Base-by-base conservation (phyloP, 2,329 filamentous ascomycete species). In the Apiospora arundinis region DNA sequence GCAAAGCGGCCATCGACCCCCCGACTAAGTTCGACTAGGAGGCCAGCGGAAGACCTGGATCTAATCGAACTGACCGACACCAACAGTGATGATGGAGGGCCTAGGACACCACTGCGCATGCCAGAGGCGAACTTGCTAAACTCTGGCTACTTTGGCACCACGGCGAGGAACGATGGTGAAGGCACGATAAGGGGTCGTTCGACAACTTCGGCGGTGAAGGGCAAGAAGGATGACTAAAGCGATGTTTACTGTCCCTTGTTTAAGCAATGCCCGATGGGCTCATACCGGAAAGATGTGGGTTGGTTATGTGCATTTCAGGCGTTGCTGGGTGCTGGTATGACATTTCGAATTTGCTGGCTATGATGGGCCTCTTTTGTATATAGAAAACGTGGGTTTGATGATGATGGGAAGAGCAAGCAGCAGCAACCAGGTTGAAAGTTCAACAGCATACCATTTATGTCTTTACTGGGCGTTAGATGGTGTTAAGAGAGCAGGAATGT, bases 1-100 rank as follows among this genome's bases (percentile, higher is more conserved):
- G 85, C 88, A 7, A 92, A 91, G 77, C 86, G 88, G 5, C 86
- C 87, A 0, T 81, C 82, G 25, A 88, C 87, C n/a, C 87, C 87
- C 1, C 81, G 83, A 37, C 73, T 84, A n/a, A 83, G 83, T 25
- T 77, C 81, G 72, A 77, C 80, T 75, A 75, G 78, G 76, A 85
- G 79, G 76, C 78, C 78, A 73, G 82, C 83, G 25, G 85, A 85
- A 21, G 79, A 88, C 18, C 85, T 88, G 4, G 92, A 94, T 80
- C 81, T 94, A 52, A 95, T 95, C 77, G 92, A 95, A 79, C 84
- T 95, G 72, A 87, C 90, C 25, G 91, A 93, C 77, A 85, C 88
- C 28, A 84, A 84, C 28, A 88, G 87, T 76, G 88, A 90, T 69
- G 88, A 90, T 73, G 87, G 86, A 60, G 80, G 79, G 45, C 70